phyloP scores from a whole-genome alignment of 352 stramenopile species.

The Phytophthora agathidicida region DNA sequence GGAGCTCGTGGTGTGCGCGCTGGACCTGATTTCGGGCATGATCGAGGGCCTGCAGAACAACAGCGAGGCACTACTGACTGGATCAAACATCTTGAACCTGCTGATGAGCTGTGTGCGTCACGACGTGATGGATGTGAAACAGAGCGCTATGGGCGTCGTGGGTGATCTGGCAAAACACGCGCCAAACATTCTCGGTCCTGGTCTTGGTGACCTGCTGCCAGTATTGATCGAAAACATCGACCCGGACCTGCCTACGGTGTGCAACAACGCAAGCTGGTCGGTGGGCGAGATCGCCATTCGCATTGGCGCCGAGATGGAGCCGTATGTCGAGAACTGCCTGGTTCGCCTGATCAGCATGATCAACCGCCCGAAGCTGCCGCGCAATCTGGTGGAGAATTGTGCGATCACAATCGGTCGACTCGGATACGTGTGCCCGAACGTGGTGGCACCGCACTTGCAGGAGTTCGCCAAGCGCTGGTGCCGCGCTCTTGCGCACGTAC shows the following conservation, averaged over 20 bases:
- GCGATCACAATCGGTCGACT: conserved; percentile 91
- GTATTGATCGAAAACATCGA: conserved; percentile 91
- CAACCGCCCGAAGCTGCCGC: conserved; percentile 85
- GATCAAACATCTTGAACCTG: conserved; percentile 89
- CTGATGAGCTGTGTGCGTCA: conserved; percentile 89
- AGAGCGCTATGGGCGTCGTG: conserved; percentile 90
- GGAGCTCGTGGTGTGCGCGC: conserved; percentile 89
- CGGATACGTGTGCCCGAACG: conserved; percentile 85
- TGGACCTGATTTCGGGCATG: conserved; percentile 91
- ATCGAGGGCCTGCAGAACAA: conserved; percentile 83
- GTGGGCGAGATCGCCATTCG: conserved; percentile 90
- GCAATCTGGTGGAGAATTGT: conserved; percentile 90
- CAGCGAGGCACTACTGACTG: conserved; percentile 76
- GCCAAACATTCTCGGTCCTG: conserved; percentile 70
- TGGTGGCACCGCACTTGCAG: conserved; percentile 78
- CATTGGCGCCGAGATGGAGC: conserved; percentile 84
- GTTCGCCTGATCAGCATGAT: conserved; percentile 85
- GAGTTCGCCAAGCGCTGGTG: conserved; percentile 92
- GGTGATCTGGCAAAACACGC: conserved; percentile 90
- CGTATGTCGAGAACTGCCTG: conserved; percentile 79
- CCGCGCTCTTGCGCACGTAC: conserved; percentile 82
- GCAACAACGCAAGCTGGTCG: conserved; percentile 94
- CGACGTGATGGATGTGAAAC: conserved; percentile 87
- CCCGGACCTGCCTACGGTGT: conserved; percentile 87
- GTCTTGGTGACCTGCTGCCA: conserved; percentile 75